Percentiles rank a stretch among this genome's conserved stretches.
Conservation (phyloP, 1,139 yeast genomes). For the Magnusiomyces fungicola region DNA sequence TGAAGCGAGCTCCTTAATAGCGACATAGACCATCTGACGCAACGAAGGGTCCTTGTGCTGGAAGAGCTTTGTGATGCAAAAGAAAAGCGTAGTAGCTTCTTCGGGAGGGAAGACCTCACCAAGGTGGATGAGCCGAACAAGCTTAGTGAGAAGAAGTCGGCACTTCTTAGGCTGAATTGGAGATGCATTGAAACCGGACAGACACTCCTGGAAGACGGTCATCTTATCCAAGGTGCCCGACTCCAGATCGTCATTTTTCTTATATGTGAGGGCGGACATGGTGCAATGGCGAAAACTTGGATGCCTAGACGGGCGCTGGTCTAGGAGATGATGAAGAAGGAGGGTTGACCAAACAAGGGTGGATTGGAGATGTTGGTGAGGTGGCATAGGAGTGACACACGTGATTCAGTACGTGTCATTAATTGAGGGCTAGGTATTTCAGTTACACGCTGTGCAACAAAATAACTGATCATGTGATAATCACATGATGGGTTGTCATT, state of each 20-base stretch:
- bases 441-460: too few relatives aligned
- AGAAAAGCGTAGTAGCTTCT: slow-evolving; percentile 89
- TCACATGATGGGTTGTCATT: too few relatives aligned
- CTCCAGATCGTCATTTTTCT: slow-evolving; percentile 72
- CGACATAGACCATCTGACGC: slow-evolving; percentile 89
- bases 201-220: slow-evolving; percentile 95
- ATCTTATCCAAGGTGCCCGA: slow-evolving; percentile 81
- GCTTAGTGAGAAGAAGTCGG: slow-evolving; percentile 65
- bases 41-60: slow-evolving; percentile 88
- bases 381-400: too few relatives aligned
- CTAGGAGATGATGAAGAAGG: too few relatives aligned
- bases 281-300: too few relatives aligned
- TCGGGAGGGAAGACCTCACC: slow-evolving; percentile 84
- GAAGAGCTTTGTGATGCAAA: slow-evolving; percentile 87
- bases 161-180: slow-evolving; percentile 87
- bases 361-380: too few relatives aligned
- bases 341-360: too few relatives aligned
- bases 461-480: too few relatives aligned
- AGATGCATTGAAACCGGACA: slow-evolving; percentile 85
- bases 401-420: too few relatives aligned
- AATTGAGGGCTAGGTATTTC: too few relatives aligned
- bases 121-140: slow-evolving; percentile 58
- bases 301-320: too few relatives aligned
- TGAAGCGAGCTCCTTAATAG: slow-evolving; percentile 81
- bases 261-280: slow-evolving; percentile 81